Percentiles rank a stretch among this genome's conserved stretches.
These are phyloP conservation scores for Dicorynia guianensis DNA, from an alignment of 306 rosid genomes.

Conservation along the genomic window DNA sequence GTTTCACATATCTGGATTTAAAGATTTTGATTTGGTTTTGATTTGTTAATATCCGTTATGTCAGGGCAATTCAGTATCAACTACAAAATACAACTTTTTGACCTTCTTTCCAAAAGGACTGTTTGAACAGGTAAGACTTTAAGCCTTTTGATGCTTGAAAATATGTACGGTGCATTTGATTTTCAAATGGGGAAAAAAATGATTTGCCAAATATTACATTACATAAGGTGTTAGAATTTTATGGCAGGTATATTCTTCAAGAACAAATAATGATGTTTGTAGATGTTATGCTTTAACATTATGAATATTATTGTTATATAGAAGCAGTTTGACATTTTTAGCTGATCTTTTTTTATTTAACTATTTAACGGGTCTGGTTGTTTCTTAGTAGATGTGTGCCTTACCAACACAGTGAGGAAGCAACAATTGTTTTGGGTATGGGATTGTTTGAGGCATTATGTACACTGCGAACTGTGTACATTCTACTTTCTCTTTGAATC, in stretches of 20 bases:
- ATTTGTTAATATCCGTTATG: constrained; percentile 33
- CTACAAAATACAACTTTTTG: constrained; percentile 71
- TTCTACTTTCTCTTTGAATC: not conserved
- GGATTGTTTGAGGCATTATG: not conserved
- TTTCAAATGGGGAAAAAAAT: not conserved
- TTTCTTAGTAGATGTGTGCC: not conserved
- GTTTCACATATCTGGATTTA: constrained; percentile 15
- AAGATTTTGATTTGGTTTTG: constrained; percentile 2
- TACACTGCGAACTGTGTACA: not conserved
- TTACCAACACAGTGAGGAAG: not conserved
- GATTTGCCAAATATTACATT: not conserved
- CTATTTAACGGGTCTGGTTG: not conserved
- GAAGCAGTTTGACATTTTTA: not conserved
- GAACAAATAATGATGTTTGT: not conserved
- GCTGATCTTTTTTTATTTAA: not conserved
- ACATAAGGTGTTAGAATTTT: not conserved
- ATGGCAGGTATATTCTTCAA: not conserved
- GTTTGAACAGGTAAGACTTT: constrained; percentile 66
- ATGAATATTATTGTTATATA: not conserved
- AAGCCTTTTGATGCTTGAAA: constrained; percentile 7
- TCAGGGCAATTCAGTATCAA: constrained; percentile 73
- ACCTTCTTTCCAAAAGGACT: constrained; percentile 73
- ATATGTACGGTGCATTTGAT: not conserved
- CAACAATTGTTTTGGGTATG: not conserved
- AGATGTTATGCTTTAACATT: not conserved